phyloP scores from a whole-genome alignment of 441 rosid species.

The Erysimum cheiri region DNA sequence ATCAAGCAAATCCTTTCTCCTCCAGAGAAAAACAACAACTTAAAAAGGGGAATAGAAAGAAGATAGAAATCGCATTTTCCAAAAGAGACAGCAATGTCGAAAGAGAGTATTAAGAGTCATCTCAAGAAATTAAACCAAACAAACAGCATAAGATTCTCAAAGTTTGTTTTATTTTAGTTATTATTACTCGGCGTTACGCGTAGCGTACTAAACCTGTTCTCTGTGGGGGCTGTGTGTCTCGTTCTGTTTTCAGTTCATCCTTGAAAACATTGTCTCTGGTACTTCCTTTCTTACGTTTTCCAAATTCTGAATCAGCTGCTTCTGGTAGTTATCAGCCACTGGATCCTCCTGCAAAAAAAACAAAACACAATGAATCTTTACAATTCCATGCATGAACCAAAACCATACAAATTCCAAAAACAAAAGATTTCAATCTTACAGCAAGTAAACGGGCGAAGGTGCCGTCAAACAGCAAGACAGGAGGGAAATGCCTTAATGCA shows the following conservation, averaged over 20 bases:
- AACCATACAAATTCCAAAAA: slow-evolving; percentile 1
- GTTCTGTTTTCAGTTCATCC: background rate
- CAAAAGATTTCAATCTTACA: slow-evolving; percentile 40
- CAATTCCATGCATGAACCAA: background rate
- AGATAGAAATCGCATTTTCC: background rate
- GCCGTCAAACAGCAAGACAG: slow-evolving; percentile 39
- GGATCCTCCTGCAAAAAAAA: slow-evolving; percentile 19
- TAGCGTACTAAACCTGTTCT: slow-evolving; percentile 7
- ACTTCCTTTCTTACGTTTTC: background rate
- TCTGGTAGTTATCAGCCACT: background rate
- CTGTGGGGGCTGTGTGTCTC: background rate
- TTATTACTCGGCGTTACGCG: slow-evolving; percentile 8
- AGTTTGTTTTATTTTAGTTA: background rate
- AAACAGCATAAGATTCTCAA: slow-evolving; percentile 11
- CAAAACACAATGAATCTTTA: background rate
- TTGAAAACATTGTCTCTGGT: background rate
- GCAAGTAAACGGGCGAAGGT: slow-evolving; percentile 40
- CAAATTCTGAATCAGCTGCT: slow-evolving; percentile 23
- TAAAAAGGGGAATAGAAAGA: background rate
- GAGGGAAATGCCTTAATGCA: slow-evolving; percentile 40
- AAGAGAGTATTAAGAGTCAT: background rate
- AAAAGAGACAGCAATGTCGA: slow-evolving; percentile 9
- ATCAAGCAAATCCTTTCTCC: slow-evolving; percentile 18
- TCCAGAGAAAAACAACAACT: background rate
- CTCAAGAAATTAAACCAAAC: slow-evolving; percentile 15